phyloP scores from a whole-genome alignment of 495 filamentous ascomycete genomes.

The Xylaria telfairii region DNA sequence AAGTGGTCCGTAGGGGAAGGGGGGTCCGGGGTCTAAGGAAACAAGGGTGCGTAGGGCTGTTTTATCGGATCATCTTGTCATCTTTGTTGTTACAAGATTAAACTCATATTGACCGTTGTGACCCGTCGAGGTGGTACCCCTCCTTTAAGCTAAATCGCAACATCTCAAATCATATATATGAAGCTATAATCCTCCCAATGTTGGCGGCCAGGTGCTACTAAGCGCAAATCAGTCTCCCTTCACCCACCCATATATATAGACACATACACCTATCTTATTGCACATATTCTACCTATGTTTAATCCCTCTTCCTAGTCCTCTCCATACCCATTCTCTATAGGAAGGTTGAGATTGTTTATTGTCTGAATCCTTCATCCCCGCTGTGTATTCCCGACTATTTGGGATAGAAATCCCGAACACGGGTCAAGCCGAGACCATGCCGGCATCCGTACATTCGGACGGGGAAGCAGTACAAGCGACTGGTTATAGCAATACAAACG shows the following conservation, averaged over 20 bases:
- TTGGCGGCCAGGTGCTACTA: background rate
- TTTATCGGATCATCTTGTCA: constrained; percentile 17
- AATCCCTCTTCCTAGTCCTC: background rate
- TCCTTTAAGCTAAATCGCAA: background rate
- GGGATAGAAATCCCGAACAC: background rate
- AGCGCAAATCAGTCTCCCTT: constrained; percentile 6
- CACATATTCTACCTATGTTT: background rate
- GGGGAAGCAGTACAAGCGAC: background rate
- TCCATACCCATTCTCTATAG: background rate
- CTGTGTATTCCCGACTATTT: constrained; percentile 2
- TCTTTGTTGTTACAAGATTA: background rate
- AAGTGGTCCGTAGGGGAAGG: too few species aligned
- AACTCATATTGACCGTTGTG: constrained; percentile 17
- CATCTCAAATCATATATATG: constrained; percentile 17
- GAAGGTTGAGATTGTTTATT: background rate
- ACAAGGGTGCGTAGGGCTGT: constrained; percentile 26
- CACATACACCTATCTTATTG: background rate
- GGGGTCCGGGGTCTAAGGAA: constrained; percentile 13
- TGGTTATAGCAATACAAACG: constrained; percentile 18
- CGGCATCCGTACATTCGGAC: constrained; percentile 10
- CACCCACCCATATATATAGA: too few species aligned
- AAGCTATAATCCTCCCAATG: constrained; percentile 2
- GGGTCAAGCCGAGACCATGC: constrained; percentile 21
- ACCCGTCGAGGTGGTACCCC: constrained; percentile 16
- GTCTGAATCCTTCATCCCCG: background rate